A percentile compares a stretch with the other conserved stretches of the same genome.
phyloP scores from a whole-genome alignment of 257 asterid species.

The Cynanchum wilfordii region DNA sequence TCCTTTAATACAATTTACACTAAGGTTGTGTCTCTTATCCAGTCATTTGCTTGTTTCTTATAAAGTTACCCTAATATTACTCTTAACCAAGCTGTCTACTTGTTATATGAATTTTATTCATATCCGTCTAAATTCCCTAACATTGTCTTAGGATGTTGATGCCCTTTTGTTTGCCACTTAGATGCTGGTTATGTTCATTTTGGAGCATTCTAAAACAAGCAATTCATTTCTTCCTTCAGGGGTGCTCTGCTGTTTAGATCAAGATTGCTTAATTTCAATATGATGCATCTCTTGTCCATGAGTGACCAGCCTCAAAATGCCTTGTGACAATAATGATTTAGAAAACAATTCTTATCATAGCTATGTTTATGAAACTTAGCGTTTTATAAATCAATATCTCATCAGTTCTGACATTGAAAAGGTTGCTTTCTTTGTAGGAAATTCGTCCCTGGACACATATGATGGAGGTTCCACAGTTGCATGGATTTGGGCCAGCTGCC shows the following conservation, averaged over 20 bases:
- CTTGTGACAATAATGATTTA: not conserved
- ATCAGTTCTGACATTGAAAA: slow-evolving; percentile 11
- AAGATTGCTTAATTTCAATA: not conserved
- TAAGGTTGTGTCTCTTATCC: slow-evolving; percentile 50
- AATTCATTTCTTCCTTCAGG: not conserved
- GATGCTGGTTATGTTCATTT: not conserved
- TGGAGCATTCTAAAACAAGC: not conserved
- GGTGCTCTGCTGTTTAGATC: not conserved
- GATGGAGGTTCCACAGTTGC: slow-evolving; percentile 99
- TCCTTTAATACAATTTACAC: slow-evolving; percentile 89
- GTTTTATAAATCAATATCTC: not conserved
- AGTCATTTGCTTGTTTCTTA: slow-evolving; percentile 13
- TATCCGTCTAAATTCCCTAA: not conserved
- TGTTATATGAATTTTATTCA: not conserved
- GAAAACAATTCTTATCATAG: not conserved
- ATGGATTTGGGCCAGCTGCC: slow-evolving; percentile 99
- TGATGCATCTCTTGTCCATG: not conserved
- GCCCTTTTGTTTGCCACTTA: not conserved
- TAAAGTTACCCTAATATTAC: not conserved
- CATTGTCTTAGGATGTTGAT: not conserved
- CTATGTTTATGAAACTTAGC: not conserved
- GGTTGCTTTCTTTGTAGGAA: slow-evolving; percentile 46
- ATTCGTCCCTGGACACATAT: slow-evolving; percentile 99
- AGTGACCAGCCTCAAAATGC: not conserved
- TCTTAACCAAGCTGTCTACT: not conserved